Base-by-base conservation (phyloP, 139 green algal species). In the Auxenochlorella pyrenoidosa region DNA sequence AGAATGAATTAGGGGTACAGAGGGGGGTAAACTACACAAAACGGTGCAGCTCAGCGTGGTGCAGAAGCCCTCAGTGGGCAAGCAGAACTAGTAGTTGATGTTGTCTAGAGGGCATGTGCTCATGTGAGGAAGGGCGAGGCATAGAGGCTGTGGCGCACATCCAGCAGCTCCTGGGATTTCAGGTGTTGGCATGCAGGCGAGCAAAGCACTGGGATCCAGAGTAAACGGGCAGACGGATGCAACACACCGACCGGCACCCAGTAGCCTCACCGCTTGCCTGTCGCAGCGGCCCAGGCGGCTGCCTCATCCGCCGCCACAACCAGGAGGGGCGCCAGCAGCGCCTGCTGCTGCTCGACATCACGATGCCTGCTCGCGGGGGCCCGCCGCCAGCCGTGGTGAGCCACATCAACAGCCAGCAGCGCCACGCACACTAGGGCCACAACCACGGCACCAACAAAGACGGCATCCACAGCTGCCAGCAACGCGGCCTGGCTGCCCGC, bases 241-340 rank as follows among this genome's bases (percentile, higher is more conserved):
- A 10, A 54, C 10, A n/a, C n/a, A 58, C 47, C 47, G 54, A 26
- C 13, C 13, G 13, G 13, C 54, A 13, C 54, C 12, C 12, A 6
- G 12, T 12, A 58, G 47, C 12, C 16, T 63, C 54, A 63, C 15
- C 22, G 54, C 54, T 63, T 63, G 54, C 16, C 10, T 2, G 54
- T 13, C 54, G 54, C 47, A 18, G 47, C 47, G 10, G 47, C 47
- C 47, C 47, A 54, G 47, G 59, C 63, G 21, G 63, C 60, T 40
- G 16, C 63, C 63, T 85, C 80, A 15, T 85, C 60, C 22, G 80
- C 80, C 32, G 80, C 80, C 41, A 85, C 38, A 4, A 85, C 60
- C 41, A 47, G 34, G 38, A 71, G 28, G 2, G 63, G 30, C 8
- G 36, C 54, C 15, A 21, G 80, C 63, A 41, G 21, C 59, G 16